A percentile compares a stretch with the other conserved stretches of the same genome.
Conservation (phyloP, 148 eudicot species). For the Hydrangea macrophylla region DNA sequence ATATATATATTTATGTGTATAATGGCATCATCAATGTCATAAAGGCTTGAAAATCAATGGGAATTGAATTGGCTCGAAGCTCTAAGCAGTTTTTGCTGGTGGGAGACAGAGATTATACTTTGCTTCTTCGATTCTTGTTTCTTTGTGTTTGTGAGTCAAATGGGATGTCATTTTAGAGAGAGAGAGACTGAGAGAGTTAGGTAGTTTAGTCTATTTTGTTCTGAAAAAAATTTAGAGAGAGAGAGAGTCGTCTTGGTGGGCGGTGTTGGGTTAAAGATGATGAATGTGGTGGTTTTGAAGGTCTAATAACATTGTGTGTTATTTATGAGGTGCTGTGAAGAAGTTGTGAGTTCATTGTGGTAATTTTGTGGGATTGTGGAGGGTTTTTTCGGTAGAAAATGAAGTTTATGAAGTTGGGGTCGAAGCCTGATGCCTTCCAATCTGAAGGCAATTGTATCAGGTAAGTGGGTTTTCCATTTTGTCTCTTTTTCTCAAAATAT, state of each 20-base stretch:
- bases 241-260: background rate
- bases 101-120: background rate
- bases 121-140: constrained; percentile 7
- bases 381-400: constrained; percentile 27
- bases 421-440: constrained; percentile 81
- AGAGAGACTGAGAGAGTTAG: background rate
- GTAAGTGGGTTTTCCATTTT: constrained; percentile 28
- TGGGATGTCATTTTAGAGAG: constrained; percentile 10
- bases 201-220: background rate
- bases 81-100: constrained; percentile 14
- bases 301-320: background rate
- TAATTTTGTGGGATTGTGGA: constrained; percentile 14
- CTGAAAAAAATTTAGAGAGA: constrained; percentile 9
- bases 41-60: background rate
- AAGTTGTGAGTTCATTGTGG: background rate
- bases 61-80: constrained; percentile 16
- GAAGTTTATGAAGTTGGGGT: constrained; percentile 90
- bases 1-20: background rate
- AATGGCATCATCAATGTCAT: constrained; percentile 20
- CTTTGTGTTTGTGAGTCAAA: constrained; percentile 9
- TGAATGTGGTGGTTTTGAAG: background rate
- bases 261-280: background rate
- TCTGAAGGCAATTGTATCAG: constrained; percentile 55
- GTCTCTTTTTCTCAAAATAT: background rate
- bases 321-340: constrained; percentile 2